These are phyloP conservation scores for Bathelium albidoporum DNA, from an alignment of 495 filamentous ascomycete species.

Conservation along the genomic window DNA sequence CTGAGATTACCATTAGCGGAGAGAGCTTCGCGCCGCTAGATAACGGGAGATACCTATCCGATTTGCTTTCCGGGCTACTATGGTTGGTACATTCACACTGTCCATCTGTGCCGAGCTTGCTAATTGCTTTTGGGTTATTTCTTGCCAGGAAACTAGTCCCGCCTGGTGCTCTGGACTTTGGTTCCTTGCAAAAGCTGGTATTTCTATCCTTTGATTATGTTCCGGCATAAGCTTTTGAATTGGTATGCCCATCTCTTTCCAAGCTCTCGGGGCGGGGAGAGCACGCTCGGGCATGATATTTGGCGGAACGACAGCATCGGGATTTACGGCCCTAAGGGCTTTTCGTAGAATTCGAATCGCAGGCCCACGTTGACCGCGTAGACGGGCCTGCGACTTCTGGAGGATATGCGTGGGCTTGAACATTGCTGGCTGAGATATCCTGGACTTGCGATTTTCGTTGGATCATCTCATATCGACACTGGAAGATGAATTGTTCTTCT, in stretches of 20 bases:
- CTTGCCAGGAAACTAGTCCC: neutral
- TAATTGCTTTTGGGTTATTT: neutral
- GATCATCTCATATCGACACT: neutral
- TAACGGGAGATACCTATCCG: neutral
- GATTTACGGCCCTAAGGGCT: neutral
- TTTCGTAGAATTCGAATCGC: conserved; percentile 1
- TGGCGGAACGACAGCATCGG: neutral
- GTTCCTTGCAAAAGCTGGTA: neutral
- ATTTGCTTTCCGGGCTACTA: neutral
- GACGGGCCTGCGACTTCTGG: conserved; percentile 1
- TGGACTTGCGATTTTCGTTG: neutral
- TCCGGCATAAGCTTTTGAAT: neutral
- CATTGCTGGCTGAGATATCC: neutral
- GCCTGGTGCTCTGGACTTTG: neutral
- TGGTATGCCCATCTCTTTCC: conserved; percentile 3
- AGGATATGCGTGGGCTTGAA: conserved; percentile 1
- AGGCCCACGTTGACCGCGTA: conserved; percentile 1
- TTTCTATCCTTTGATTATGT: neutral
- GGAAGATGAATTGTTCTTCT: neutral
- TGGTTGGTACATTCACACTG: neutral
- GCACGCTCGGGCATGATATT: neutral
- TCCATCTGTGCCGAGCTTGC: neutral
- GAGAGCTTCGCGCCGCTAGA: too few relatives aligned
- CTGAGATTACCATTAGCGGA: neutral
- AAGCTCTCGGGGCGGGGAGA: neutral